Conservation (phyloP, 129 eudicot species). For the Arctium minus region DNA sequence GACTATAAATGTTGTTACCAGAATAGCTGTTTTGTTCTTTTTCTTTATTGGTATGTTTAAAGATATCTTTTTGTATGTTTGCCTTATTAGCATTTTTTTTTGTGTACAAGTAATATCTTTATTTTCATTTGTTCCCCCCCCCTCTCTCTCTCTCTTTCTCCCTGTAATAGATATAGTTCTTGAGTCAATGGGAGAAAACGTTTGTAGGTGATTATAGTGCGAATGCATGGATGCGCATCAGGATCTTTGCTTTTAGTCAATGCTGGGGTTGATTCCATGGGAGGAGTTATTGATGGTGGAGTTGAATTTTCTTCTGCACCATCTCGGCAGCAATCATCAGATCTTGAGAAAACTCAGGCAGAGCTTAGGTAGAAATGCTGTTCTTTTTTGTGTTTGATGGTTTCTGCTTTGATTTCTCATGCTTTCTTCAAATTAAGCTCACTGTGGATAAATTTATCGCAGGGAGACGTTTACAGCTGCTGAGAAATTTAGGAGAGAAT, state of each 20-base stretch:
- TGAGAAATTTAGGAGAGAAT: constrained; percentile 70
- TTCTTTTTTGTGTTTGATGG: constrained; percentile 7
- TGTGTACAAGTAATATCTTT: background rate
- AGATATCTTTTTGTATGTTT: background rate
- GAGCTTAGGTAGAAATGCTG: constrained; percentile 62
- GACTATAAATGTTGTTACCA: background rate
- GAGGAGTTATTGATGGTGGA: constrained; percentile 89
- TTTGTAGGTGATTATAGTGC: constrained; percentile 43
- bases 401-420: background rate
- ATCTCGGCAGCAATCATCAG: constrained; percentile 62
- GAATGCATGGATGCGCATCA: constrained; percentile 73
- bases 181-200: constrained; percentile 44
- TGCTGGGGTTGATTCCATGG: constrained; percentile 98
- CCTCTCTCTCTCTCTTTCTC: background rate
- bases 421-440: background rate
- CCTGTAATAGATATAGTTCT: constrained; percentile 15
- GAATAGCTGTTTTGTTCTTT: background rate
- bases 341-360: constrained; percentile 79
- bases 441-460: constrained; percentile 18
- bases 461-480: constrained; percentile 76
- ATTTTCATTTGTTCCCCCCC: background rate
- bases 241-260: constrained; percentile 60
- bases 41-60: background rate
- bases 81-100: background rate
- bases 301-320: constrained; percentile 60